Evolutionary conservation across 2,329 filamentous ascomycete species (phyloP).

Genomic region (Aspergillus amoenus): DNA sequence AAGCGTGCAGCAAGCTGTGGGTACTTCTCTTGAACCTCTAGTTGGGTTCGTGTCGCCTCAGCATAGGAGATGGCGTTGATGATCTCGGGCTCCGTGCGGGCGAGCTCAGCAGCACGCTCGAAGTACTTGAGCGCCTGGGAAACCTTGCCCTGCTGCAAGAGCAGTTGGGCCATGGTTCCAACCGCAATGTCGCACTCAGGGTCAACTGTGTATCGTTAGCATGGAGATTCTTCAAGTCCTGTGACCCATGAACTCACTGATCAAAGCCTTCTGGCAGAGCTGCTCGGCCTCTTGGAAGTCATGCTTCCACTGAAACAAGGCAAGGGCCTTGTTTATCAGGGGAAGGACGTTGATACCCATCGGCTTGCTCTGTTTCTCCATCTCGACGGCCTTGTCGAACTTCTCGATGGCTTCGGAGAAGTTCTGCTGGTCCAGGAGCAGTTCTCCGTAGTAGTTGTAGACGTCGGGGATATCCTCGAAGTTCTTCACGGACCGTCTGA

Average conservation of each 20-base stretch:
- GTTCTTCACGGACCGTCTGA: conserved; percentile 96
- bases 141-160: conserved; percentile 97
- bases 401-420: conserved; percentile 94
- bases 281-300: conserved; percentile 94
- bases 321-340: conserved; percentile 96
- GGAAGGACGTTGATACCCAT: conserved; percentile 97
- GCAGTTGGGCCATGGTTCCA: conserved; percentile 95
- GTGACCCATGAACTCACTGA: conserved; percentile 65
- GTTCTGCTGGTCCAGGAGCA: conserved; percentile 94
- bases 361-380: conserved; percentile 93
- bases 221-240: background rate
- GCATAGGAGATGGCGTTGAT: conserved; percentile 96
- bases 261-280: conserved; percentile 93
- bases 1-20: conserved; percentile 74
- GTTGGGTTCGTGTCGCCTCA: conserved; percentile 92
- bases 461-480: conserved; percentile 95
- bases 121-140: conserved; percentile 95
- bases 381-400: conserved; percentile 97
- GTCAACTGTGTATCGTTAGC: conserved; percentile 65
- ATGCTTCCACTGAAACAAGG: conserved; percentile 97
- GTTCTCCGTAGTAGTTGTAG: conserved; percentile 99
- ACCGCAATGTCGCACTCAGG: conserved; percentile 98
- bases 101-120: conserved; percentile 90
- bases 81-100: conserved; percentile 90
- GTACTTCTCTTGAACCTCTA: conserved; percentile 87